Evolutionary conservation across 2,329 filamentous ascomycete species (phyloP).

Genomic region (Trichoderma arundinaceum): DNA sequence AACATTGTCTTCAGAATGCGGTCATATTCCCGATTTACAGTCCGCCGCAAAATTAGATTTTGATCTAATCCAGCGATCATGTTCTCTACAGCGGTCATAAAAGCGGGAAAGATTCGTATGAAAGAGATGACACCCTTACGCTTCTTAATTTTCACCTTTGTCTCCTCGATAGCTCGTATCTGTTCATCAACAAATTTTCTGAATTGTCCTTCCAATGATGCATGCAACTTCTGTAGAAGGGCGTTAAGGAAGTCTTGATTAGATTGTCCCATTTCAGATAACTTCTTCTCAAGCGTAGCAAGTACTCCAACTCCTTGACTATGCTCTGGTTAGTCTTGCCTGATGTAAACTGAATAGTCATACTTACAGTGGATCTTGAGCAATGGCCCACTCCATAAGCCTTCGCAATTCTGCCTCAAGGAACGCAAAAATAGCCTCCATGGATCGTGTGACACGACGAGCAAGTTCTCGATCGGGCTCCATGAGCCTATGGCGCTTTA

Average conservation of each 20-base stretch:
- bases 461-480: constrained; percentile 88
- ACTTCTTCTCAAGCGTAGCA: constrained; percentile 77
- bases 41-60: constrained; percentile 69
- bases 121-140: constrained; percentile 95
- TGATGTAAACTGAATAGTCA: neutral
- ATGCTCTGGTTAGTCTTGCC: constrained; percentile 32
- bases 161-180: constrained; percentile 93
- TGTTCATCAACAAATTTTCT: constrained; percentile 92
- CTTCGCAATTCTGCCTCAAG: constrained; percentile 78
- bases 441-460: constrained; percentile 80
- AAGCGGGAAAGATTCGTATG: constrained; percentile 89
- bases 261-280: constrained; percentile 80
- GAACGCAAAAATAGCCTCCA: constrained; percentile 88
- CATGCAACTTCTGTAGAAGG: constrained; percentile 78
- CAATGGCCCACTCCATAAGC: constrained; percentile 82
- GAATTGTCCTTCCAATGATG: constrained; percentile 75
- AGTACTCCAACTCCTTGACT: constrained; percentile 91
- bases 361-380: constrained; percentile 79
- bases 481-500: constrained; percentile 76
- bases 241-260: constrained; percentile 91
- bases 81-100: constrained; percentile 81
- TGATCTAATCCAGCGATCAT: constrained; percentile 69
- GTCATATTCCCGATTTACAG: constrained; percentile 85
- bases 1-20: constrained; percentile 95
- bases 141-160: constrained; percentile 99